Percentiles rank a stretch among this genome's conserved stretches.
Conservation (phyloP, 768 basidiomycete genomes). For the Xerocomellus dryophilus region DNA sequence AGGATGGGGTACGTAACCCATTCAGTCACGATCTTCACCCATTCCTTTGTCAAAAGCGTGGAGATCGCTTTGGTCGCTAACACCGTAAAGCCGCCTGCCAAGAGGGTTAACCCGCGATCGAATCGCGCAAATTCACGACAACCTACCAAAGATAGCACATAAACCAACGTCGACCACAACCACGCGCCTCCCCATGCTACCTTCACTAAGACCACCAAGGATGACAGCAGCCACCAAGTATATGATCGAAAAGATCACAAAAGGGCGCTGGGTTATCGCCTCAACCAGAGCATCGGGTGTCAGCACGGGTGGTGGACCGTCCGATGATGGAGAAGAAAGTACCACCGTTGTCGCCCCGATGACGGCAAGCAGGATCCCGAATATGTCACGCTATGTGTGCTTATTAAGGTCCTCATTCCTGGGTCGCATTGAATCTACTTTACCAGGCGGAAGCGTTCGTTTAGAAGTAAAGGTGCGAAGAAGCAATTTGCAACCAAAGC, state of each 20-base stretch:
- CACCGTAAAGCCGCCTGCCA: constrained; percentile 87
- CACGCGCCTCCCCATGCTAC: constrained; percentile 55
- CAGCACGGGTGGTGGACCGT: constrained; percentile 51
- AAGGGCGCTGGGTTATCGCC: constrained; percentile 69
- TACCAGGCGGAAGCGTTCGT: constrained; percentile 80
- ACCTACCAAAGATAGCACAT: constrained; percentile 78
- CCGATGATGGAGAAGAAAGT: constrained; percentile 67
- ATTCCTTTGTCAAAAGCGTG: constrained; percentile 75
- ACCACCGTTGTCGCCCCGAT: constrained; percentile 94
- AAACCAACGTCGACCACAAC: constrained; percentile 86
- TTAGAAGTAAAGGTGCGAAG: constrained; percentile 82
- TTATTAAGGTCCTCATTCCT: constrained; percentile 14
- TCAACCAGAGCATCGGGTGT: constrained; percentile 62
- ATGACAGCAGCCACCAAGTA: constrained; percentile 56
- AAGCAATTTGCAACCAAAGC: constrained; percentile 95
- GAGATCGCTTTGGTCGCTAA: constrained; percentile 91
- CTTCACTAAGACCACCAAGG: constrained; percentile 66
- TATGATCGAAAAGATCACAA: constrained; percentile 69
- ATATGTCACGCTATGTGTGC: constrained; percentile 58
- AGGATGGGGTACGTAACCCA: constrained; percentile 85
- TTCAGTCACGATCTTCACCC: constrained; percentile 70
- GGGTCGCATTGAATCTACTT: constrained; percentile 18
- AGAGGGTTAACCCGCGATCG: not conserved
- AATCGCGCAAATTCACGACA: not conserved
- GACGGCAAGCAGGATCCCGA: constrained; percentile 78